phyloP scores from a whole-genome alignment of 331 rosid genomes.

The Cydonia oblonga region DNA sequence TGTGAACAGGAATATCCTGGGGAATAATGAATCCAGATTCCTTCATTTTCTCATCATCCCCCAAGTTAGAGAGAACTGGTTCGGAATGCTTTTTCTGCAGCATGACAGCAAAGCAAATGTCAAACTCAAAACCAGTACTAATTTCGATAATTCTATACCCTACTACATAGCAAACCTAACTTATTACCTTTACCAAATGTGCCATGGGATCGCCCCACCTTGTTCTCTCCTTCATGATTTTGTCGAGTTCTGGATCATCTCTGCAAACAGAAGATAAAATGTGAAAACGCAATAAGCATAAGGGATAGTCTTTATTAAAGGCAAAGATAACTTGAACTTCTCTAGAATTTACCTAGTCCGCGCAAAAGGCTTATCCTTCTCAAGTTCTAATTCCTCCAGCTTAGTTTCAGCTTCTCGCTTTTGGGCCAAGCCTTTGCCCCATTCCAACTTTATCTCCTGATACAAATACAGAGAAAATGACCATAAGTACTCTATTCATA shows the following conservation, averaged over 20 bases:
- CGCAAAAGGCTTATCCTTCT: constrained; percentile 87
- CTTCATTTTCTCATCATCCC: constrained; percentile 67
- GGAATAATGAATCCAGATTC: constrained; percentile 87
- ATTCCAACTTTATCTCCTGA: constrained; percentile 78
- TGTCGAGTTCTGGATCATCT: constrained; percentile 84
- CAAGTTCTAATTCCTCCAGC: constrained; percentile 65
- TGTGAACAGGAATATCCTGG: constrained; percentile 75
- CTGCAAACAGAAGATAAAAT: constrained; percentile 32
- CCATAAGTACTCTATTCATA: not conserved
- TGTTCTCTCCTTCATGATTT: constrained; percentile 48
- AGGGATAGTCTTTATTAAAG: no score
- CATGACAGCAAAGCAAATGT: constrained; percentile 9
- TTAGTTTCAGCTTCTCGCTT: constrained; percentile 81
- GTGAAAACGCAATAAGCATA: not conserved
- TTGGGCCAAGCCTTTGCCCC: constrained; percentile 97
- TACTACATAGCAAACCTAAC: not conserved
- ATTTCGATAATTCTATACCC: not conserved
- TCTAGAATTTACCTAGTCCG: constrained; percentile 45
- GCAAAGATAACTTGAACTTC: not conserved
- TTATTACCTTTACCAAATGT: constrained; percentile 74
- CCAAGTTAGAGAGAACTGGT: constrained; percentile 45
- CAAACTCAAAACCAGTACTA: not conserved
- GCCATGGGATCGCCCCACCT: constrained; percentile 99
- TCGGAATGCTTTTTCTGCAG: constrained; percentile 55
- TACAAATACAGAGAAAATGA: not conserved